Conservation (phyloP, 2,329 filamentous ascomycete species). For the Arthrobotrys megalospora region DNA sequence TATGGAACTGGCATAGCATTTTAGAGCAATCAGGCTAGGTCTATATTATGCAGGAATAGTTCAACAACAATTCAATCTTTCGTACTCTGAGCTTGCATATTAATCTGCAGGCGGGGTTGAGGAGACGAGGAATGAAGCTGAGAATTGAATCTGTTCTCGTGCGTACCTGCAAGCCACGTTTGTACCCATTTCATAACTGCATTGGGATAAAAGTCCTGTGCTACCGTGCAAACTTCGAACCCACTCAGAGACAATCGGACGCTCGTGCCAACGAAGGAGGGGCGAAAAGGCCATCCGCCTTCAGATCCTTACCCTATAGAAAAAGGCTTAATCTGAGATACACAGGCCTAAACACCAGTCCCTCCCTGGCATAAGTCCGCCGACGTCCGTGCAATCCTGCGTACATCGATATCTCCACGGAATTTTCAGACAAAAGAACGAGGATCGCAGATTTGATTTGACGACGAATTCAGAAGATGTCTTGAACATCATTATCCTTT, state of each 20-base stretch:
- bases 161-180: slow-evolving; percentile 17
- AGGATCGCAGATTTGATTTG: slow-evolving; percentile 3
- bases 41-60: slow-evolving; percentile 1
- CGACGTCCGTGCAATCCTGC: slow-evolving; percentile 18
- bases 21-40: neutral
- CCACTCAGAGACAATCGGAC: neutral
- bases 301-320: neutral
- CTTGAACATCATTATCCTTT: slow-evolving; percentile 28
- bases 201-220: slow-evolving; percentile 17
- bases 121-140: slow-evolving; percentile 16
- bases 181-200: neutral
- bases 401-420: neutral
- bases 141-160: slow-evolving; percentile 3
- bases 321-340: neutral
- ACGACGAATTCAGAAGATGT: slow-evolving; percentile 8
- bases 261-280: slow-evolving; percentile 26
- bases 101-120: slow-evolving; percentile 22
- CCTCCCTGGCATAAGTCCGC: slow-evolving; percentile 19
- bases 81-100: slow-evolving; percentile 15
- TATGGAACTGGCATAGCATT: neutral
- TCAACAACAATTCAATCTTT: slow-evolving; percentile 11
- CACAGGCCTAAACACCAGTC: neutral
- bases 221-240: slow-evolving; percentile 21
- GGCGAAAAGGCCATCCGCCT: slow-evolving; percentile 3
- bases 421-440: neutral